Evolutionary conservation across 148 eudicot genomes (phyloP).

Genomic region (Beta vulgaris): DNA sequence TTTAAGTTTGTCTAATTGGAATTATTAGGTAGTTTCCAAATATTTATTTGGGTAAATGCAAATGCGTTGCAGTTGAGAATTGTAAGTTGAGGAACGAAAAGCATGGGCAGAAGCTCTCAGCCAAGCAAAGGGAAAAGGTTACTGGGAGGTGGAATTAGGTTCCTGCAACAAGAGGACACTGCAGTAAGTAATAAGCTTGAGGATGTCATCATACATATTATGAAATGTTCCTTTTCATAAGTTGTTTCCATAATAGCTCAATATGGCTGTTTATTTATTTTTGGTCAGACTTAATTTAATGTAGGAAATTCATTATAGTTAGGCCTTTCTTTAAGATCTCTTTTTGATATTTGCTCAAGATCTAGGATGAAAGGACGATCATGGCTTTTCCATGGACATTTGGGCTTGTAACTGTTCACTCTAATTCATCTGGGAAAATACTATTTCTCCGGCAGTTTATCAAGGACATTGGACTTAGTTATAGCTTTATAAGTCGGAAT

Average conservation of each 20-base stretch:
- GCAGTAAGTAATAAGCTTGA: constrained; percentile 8
- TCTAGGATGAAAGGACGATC: not conserved
- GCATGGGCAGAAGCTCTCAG: constrained; percentile 1
- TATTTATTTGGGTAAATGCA: not conserved
- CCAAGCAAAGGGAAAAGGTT: constrained; percentile 2
- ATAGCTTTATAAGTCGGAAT: not conserved
- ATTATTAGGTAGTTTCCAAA: not conserved
- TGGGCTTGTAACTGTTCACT: not conserved
- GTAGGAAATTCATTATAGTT: not conserved
- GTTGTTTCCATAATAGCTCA: not conserved
- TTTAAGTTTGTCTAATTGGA: not conserved
- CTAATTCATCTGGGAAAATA: not conserved
- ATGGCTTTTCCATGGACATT: not conserved
- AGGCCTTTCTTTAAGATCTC: not conserved
- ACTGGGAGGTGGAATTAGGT: constrained; percentile 1
- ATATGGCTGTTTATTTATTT: not conserved
- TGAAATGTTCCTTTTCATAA: not conserved
- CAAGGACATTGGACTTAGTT: too few relatives aligned
- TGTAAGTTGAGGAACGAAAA: not conserved
- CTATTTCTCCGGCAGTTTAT: not conserved
- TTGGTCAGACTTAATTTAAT: not conserved
- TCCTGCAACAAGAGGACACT: constrained; percentile 2
- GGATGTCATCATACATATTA: not conserved
- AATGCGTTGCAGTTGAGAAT: constrained; percentile 2
- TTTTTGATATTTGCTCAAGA: not conserved